A percentile compares a stretch with the other conserved stretches of the same genome.
Conservation (phyloP, 148 eudicot species). For the Hydrangea macrophylla region DNA sequence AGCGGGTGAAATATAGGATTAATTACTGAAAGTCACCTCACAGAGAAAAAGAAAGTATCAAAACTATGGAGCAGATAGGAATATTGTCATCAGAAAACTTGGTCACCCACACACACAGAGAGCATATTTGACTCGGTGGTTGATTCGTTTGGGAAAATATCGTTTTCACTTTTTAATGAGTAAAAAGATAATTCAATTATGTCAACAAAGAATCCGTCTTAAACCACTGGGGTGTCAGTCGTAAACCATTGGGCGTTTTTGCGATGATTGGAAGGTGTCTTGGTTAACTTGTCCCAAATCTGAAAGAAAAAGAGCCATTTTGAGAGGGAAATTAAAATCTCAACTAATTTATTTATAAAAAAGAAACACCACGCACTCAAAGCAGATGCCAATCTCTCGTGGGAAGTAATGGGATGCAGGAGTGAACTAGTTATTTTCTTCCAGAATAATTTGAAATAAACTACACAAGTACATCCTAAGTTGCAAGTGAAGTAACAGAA, state of each 20-base stretch:
- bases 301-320: background rate
- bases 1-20: background rate
- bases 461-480: background rate
- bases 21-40: background rate
- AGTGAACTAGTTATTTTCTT: background rate
- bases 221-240: background rate
- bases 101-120: background rate
- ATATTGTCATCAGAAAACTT: background rate
- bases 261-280: background rate
- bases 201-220: too few relatives aligned
- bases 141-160: background rate
- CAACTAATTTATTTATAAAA: background rate
- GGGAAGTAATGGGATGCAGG: background rate
- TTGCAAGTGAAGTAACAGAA: constrained; percentile 3
- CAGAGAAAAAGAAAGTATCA: background rate
- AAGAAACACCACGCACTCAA: background rate
- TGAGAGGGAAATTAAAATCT: background rate
- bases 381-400: background rate
- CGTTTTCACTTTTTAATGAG: background rate
- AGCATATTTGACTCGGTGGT: background rate
- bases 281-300: background rate
- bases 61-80: background rate
- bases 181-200: background rate
- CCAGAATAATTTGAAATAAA: constrained; percentile 4
- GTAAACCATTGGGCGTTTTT: background rate